phyloP scores from a whole-genome alignment of 2,329 filamentous ascomycete species.

The Massarina eburnea region DNA sequence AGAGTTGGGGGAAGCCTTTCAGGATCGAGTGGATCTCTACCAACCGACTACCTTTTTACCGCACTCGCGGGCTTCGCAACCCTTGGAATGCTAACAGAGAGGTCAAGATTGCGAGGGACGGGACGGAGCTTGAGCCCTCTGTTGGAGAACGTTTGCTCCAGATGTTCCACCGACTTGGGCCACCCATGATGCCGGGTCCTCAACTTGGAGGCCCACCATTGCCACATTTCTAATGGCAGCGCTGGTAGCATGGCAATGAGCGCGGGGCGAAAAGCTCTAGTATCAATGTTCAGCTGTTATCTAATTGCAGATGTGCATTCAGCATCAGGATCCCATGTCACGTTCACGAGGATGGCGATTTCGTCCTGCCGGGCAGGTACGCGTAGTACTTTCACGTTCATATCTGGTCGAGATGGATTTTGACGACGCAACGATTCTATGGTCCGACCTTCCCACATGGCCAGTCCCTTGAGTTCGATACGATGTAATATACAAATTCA shows the following conservation, averaged over 20 bases:
- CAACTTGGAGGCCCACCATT: conserved; percentile 25
- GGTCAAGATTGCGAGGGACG: conserved; percentile 93
- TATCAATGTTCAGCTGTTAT: too few relatives aligned
- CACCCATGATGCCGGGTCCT: conserved; percentile 14
- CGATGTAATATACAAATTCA: conserved; percentile 15
- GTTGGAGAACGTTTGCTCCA: conserved; percentile 76
- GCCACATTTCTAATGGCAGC: conserved; percentile 24
- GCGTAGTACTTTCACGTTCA: conserved; percentile 6
- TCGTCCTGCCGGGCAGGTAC: conserved; percentile 16
- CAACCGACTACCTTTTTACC: conserved; percentile 80
- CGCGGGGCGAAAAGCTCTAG: background rate
- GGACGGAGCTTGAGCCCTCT: conserved; percentile 85
- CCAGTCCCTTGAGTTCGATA: conserved; percentile 2
- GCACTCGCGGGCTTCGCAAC: conserved; percentile 83
- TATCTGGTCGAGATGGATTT: conserved; percentile 8
- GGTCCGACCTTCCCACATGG: conserved; percentile 3
- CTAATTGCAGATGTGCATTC: too few relatives aligned
- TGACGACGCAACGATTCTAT: conserved; percentile 19
- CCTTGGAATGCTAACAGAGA: conserved; percentile 95
- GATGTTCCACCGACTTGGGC: conserved; percentile 64
- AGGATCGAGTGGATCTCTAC: conserved; percentile 88
- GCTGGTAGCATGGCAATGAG: background rate
- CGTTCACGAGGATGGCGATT: background rate
- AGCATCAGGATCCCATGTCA: background rate
- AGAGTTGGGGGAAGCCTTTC: conserved; percentile 89